A percentile compares a stretch with the other conserved stretches of the same genome.
Evolutionary conservation across 1,284 basidiomycete species (phyloP).

Genomic region (Trichosporon faecale): DNA sequence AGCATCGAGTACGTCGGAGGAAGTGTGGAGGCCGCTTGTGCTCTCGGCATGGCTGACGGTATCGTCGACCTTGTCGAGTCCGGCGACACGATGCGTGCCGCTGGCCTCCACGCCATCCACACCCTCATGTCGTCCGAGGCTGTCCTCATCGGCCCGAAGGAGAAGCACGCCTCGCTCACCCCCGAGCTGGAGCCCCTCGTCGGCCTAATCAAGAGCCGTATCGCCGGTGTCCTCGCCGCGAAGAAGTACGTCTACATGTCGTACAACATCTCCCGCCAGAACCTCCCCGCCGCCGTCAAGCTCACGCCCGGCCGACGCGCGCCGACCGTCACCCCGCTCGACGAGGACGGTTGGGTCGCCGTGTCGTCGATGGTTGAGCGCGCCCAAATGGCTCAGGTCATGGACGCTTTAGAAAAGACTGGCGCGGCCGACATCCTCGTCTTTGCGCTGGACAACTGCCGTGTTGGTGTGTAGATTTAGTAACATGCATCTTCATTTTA

Average conservation of each 20-base stretch:
- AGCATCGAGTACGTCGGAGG: constrained; percentile 94
- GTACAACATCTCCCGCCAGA: constrained; percentile 77
- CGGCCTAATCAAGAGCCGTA: constrained; percentile 76
- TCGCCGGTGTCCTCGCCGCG: constrained; percentile 90
- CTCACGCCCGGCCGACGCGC: constrained; percentile 88
- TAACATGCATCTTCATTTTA: neutral
- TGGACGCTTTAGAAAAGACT: constrained; percentile 78
- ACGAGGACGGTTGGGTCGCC: constrained; percentile 77
- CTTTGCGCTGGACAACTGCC: constrained; percentile 87
- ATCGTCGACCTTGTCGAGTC: constrained; percentile 67
- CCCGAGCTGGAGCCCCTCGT: constrained; percentile 61
- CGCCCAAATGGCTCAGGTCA: constrained; percentile 74
- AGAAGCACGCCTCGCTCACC: constrained; percentile 63
- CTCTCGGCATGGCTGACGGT: constrained; percentile 92
- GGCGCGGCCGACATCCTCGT: constrained; percentile 90
- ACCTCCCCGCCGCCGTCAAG: constrained; percentile 62
- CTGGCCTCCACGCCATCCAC: constrained; percentile 87
- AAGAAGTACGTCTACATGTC: constrained; percentile 82
- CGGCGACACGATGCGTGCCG: constrained; percentile 99
- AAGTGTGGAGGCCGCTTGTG: constrained; percentile 96
- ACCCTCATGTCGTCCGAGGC: constrained; percentile 87
- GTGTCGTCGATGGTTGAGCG: constrained; percentile 92
- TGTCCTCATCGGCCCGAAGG: constrained; percentile 81
- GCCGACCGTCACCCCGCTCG: constrained; percentile 83
- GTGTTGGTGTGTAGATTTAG: constrained; percentile 61